A percentile compares a stretch with the other conserved stretches of the same genome.
Evolutionary conservation across 2,329 filamentous ascomycete species (phyloP).

Genomic region (Diaporthe sp.): DNA sequence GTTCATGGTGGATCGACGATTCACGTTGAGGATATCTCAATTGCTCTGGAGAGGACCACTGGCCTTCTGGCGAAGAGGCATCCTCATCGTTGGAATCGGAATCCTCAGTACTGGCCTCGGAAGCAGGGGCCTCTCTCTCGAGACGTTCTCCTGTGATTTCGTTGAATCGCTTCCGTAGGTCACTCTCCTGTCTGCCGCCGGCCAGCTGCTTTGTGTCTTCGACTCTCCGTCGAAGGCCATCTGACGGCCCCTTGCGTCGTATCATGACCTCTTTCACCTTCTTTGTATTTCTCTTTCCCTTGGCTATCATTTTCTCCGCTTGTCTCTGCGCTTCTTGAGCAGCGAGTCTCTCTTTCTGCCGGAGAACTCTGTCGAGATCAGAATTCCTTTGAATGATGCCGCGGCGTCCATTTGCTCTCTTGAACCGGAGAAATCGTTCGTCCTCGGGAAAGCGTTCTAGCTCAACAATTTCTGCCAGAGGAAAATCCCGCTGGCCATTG

Average conservation of each 20-base stretch:
- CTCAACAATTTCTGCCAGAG: neutral
- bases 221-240: neutral
- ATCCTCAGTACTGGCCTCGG: neutral
- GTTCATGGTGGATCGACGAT: neutral
- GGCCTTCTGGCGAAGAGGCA: neutral
- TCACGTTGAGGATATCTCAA: neutral
- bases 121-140: neutral
- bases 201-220: neutral
- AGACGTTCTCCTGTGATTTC: neutral
- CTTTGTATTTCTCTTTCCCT: conserved; percentile 21
- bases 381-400: neutral
- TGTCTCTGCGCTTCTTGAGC: neutral
- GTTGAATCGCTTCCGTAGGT: neutral
- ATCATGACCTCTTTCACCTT: conserved; percentile 35
- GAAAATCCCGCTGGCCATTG: neutral
- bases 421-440: neutral
- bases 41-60: neutral
- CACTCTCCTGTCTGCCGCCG: neutral
- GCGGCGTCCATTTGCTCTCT: neutral
- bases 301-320: neutral
- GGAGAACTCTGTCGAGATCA: conserved; percentile 13
- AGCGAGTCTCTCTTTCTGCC: conserved; percentile 29
- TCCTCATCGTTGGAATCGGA: neutral
- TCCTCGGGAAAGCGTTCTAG: neutral
- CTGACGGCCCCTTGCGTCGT: conserved; percentile 25